Evolutionary conservation across 2,329 filamentous ascomycete species (phyloP).

Genomic region (Dendryphion nanum): DNA sequence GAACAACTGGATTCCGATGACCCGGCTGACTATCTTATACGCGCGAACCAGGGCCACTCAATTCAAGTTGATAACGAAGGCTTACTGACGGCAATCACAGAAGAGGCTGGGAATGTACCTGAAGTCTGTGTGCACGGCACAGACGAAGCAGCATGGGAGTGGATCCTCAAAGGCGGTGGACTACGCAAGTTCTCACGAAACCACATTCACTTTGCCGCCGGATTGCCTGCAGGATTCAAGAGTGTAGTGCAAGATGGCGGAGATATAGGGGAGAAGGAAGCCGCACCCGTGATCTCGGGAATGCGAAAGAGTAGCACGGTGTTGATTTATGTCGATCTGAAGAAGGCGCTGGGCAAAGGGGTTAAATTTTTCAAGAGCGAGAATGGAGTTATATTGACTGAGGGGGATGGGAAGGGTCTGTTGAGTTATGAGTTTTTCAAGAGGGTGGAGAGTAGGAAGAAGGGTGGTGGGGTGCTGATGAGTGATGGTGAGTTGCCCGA

Average conservation of each 20-base stretch:
- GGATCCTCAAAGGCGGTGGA: constrained; percentile 74
- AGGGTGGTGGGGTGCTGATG: constrained; percentile 66
- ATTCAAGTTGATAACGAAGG: constrained; percentile 72
- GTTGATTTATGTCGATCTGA: constrained; percentile 73
- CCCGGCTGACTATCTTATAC: constrained; percentile 75
- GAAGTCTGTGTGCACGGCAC: constrained; percentile 80
- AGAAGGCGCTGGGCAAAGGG: constrained; percentile 58
- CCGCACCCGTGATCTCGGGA: constrained; percentile 66
- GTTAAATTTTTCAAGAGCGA: constrained; percentile 70
- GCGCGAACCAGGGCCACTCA: constrained; percentile 92
- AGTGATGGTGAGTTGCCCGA: constrained; percentile 61
- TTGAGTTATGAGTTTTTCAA: constrained; percentile 58
- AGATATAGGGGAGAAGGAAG: constrained; percentile 6
- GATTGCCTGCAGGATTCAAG: constrained; percentile 56
- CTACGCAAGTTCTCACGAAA: constrained; percentile 78
- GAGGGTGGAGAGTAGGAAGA: constrained; percentile 63
- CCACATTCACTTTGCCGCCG: constrained; percentile 86
- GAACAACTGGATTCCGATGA: constrained; percentile 36
- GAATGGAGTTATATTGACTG: constrained; percentile 48
- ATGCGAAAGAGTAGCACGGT: constrained; percentile 66
- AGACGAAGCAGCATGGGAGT: constrained; percentile 74
- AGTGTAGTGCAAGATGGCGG: constrained; percentile 1
- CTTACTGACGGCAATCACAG: constrained; percentile 65
- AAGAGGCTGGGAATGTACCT: constrained; percentile 58
- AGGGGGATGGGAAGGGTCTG: constrained; percentile 47